phyloP scores from a whole-genome alignment of 2,329 filamentous ascomycete species.

The Arthrobotrys sinensis region DNA sequence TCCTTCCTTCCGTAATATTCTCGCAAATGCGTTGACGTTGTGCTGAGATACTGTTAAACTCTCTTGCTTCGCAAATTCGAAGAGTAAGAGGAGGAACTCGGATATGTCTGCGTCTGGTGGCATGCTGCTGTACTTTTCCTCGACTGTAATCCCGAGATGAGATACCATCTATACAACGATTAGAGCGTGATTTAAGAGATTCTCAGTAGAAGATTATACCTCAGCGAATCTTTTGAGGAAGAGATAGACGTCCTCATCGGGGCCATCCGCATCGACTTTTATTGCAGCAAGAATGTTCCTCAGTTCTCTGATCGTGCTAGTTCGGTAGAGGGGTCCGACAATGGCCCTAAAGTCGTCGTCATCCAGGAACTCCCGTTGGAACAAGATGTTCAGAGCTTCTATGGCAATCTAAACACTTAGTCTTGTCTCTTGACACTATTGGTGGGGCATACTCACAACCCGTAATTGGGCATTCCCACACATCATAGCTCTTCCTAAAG shows the following conservation, averaged over 20 bases:
- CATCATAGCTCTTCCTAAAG: conserved; percentile 80
- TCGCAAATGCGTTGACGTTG: conserved; percentile 89
- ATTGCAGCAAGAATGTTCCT: conserved; percentile 85
- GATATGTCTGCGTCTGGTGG: conserved; percentile 78
- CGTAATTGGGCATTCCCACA: conserved; percentile 80
- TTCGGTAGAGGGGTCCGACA: conserved; percentile 83
- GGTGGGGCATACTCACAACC: conserved; percentile 73
- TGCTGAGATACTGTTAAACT: conserved; percentile 96
- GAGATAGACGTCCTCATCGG: conserved; percentile 92
- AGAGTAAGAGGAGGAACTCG: conserved; percentile 83
- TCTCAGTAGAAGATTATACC: conserved; percentile 70
- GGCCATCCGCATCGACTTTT: conserved; percentile 81
- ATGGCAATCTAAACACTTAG: conserved; percentile 76
- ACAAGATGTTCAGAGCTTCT: conserved; percentile 87
- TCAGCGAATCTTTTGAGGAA: conserved; percentile 95
- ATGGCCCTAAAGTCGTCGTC: conserved; percentile 84
- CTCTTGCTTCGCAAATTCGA: conserved; percentile 83
- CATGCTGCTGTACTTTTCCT: conserved; percentile 80
- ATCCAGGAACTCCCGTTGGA: conserved; percentile 80
- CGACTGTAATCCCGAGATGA: conserved; percentile 85
- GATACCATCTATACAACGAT: conserved; percentile 79
- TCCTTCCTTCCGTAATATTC: conserved; percentile 80
- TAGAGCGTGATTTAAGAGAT: background rate
- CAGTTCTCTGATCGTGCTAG: conserved; percentile 79
- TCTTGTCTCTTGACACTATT: conserved; percentile 8